Percentiles rank a stretch among this genome's conserved stretches.
These are phyloP conservation scores for Pseudogymnoascus sp. DNA, from an alignment of 2,329 filamentous ascomycete genomes.

Conservation along the genomic window DNA sequence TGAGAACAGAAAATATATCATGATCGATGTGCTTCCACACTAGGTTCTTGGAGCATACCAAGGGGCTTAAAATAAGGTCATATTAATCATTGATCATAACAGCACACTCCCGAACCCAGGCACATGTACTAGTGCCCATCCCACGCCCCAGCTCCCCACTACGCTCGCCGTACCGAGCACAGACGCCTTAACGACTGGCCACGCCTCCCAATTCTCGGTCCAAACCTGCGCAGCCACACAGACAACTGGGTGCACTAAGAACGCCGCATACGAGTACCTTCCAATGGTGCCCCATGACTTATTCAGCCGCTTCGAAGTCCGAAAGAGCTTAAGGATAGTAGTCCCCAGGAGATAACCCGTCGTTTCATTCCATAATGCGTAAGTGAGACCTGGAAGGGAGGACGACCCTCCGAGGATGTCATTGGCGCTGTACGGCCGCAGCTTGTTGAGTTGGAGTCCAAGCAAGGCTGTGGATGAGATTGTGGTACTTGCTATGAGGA, in stretches of 20 bases:
- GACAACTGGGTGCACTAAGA: constrained; percentile 12
- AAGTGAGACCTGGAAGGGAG: constrained; percentile 4
- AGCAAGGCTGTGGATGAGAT: background rate
- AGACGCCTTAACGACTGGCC: background rate
- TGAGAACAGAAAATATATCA: background rate
- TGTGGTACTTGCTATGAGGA: background rate
- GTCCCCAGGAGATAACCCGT: constrained; percentile 10
- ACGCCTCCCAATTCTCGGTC: background rate
- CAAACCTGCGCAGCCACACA: background rate
- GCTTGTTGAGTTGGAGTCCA: background rate
- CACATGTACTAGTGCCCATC: background rate
- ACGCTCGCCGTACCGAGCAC: background rate
- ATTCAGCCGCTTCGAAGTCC: background rate
- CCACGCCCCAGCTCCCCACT: background rate
- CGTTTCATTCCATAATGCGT: constrained; percentile 12
- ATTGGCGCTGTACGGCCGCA: background rate
- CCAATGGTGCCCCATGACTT: constrained; percentile 12
- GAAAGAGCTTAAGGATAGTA: constrained; percentile 8
- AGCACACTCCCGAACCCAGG: background rate
- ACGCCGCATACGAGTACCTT: constrained; percentile 12
- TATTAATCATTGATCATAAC: background rate
- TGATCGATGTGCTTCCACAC: background rate
- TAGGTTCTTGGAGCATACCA: background rate
- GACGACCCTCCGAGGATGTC: background rate
- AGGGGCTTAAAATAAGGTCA: background rate